Base-by-base conservation (phyloP, 1,284 basidiomycete genomes). In the Volvariella surrecta region DNA sequence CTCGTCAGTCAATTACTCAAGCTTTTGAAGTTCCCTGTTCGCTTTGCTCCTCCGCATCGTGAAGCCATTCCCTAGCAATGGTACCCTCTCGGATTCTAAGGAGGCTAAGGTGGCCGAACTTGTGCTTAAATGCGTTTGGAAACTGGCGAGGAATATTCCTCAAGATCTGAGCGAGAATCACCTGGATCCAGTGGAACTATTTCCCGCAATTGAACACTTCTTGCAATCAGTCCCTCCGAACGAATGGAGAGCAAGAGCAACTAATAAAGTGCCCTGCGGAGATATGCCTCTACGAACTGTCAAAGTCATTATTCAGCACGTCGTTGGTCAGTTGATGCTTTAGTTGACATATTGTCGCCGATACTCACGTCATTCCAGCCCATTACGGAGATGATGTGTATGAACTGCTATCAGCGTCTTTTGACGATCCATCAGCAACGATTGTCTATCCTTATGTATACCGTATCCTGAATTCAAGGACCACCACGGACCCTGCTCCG, bases 91-190 rank as follows among this genome's bases (percentile, higher is more conserved):
- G 1, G 82, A 89, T 37, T 82, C 87, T 2, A 83, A 87, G 52
- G 82, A 89, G 54, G 80, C 91, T 1, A 90, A 89, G 56, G 92
- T 98, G 39, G 93, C 94, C 4, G 96, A 99, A 61, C 74, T 99
- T 22, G 89, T 99, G 21, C 71, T 99, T 54, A 99, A 99, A 71
- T 99, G 96, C 62, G 79, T 99, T 24, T 99, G 96, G 96, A 99
- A 99, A 66, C 71, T 98, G 43, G 93, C 93, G 7, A 80, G 95
- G 52, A 92, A 90, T 51, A 89, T 98, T 38, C 92, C 93, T 11
- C 86, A 92, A 53, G 91, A 95, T 59, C 71, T 99, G 37, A 77
- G 79, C 50, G 87, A 91, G 44, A 71, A 79, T 4, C 73, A 80
- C 20, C 70, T 99, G 37, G 85, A 91, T 58, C 85, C 93, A 15